These are phyloP conservation scores for Curvularia sp. DNA, from an alignment of 2,329 filamentous ascomycete species.

Conservation along the genomic window DNA sequence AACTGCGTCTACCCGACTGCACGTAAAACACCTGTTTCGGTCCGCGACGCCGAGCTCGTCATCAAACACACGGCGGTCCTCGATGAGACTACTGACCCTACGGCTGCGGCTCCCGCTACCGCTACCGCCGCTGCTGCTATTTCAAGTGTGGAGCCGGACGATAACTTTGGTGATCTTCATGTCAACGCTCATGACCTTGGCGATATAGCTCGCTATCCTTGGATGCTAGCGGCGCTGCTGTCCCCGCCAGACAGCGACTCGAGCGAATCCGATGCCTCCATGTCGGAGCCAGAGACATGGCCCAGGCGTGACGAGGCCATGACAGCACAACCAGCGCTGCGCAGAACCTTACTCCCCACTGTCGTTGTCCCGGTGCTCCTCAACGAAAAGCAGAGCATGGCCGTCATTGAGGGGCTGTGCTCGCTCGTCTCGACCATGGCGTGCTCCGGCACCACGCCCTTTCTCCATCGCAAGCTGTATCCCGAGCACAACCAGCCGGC, in stretches of 20 bases:
- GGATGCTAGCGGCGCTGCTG: background rate
- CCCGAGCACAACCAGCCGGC: constrained; percentile 23
- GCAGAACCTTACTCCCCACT: constrained; percentile 7
- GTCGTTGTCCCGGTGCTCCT: constrained; percentile 11
- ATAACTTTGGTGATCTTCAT: background rate
- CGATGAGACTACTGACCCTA: constrained; percentile 17
- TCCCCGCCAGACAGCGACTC: background rate
- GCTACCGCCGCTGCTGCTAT: background rate
- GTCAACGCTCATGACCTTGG: background rate
- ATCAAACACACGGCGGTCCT: constrained; percentile 30
- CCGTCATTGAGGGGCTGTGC: constrained; percentile 17
- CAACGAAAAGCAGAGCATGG: background rate
- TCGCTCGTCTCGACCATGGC: constrained; percentile 32
- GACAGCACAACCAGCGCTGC: background rate
- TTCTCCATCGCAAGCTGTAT: constrained; percentile 38
- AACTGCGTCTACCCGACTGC: constrained; percentile 39
- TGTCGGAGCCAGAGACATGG: no score
- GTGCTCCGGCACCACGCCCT: constrained; percentile 31
- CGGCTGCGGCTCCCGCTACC: background rate
- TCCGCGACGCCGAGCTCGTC: constrained; percentile 34
- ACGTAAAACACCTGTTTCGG: constrained; percentile 13
- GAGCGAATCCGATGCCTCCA: no score
- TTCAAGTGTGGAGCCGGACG: background rate
- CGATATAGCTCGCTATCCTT: background rate
- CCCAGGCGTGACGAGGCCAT: no score